These are phyloP conservation scores for Gloeostereum incarnatum DNA, from an alignment of 768 basidiomycete species.

Conservation along the genomic window DNA sequence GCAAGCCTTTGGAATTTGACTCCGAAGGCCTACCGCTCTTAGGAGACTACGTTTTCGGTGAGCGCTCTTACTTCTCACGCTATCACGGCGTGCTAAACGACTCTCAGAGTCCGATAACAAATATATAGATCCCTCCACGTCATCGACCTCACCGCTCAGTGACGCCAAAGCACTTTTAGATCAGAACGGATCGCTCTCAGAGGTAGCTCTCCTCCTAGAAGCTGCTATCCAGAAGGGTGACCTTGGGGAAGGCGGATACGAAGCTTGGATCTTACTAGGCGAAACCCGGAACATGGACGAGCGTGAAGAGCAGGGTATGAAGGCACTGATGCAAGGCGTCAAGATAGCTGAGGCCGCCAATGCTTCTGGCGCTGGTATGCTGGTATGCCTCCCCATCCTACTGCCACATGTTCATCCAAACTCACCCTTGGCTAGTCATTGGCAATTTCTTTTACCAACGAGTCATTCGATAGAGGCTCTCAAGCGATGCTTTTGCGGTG, in stretches of 20 bases:
- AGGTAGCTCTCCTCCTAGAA: constrained; percentile 82
- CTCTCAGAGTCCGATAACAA: constrained; percentile 61
- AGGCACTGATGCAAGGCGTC: constrained; percentile 69
- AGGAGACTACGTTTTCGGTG: constrained; percentile 71
- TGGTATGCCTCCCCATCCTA: constrained; percentile 36
- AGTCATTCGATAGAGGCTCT: constrained; percentile 80
- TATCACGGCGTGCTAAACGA: background rate
- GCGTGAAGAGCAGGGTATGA: constrained; percentile 75
- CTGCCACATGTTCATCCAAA: constrained; percentile 8
- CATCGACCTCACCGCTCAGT: constrained; percentile 41
- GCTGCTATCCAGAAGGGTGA: constrained; percentile 83
- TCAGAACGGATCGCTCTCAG: constrained; percentile 78
- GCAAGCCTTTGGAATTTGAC: constrained; percentile 41
- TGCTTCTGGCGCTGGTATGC: constrained; percentile 61
- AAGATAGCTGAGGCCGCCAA: constrained; percentile 54
- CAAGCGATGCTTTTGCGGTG: constrained; percentile 82
- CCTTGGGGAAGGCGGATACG: constrained; percentile 72
- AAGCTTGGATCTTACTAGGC: constrained; percentile 89
- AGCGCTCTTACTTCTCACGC: constrained; percentile 13
- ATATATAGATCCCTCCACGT: constrained; percentile 42
- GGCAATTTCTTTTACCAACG: constrained; percentile 95
- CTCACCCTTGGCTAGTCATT: constrained; percentile 51
- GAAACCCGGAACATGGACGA: constrained; percentile 89
- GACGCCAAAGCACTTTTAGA: constrained; percentile 74
- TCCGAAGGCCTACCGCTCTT: constrained; percentile 72